Evolutionary conservation across 805 yeast species (phyloP), one percentile per base, ranked within the genome.

Genomic region (Starmerella geochares): DNA sequence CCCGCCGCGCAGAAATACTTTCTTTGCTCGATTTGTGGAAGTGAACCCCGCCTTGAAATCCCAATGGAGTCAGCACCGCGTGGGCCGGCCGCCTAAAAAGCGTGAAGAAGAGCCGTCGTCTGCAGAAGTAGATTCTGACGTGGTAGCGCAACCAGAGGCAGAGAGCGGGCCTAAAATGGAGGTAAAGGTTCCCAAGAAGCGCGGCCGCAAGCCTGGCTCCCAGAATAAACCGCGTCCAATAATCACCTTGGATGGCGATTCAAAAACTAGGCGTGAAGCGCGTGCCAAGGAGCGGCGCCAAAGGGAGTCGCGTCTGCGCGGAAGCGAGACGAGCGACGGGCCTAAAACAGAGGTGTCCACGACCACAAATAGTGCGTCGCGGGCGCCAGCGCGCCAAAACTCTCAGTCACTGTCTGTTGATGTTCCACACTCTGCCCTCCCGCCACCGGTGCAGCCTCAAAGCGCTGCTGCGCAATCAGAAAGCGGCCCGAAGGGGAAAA

Each of bases 21-120:
- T 38, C 23, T 24, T 38, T 20, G 42, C 42, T 13, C 42, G 42
- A 17, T 38, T 38, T 11, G 42, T 38, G 21, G 42, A 38, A 14
- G 42, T 38, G 4, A 38, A 38, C n/a, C 42, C 42, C 5, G 42
- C 42, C 4, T 6, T 38, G 9, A 38, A 38, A 23, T 36, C 39
- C 3, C 39, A 19, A 19, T 36, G 39, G 39, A 36, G 25, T 20
- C 39, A 21, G 13, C 39, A 36, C 11, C 39, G 25, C 8, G 17
- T 36, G 6, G 39, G 39, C 8, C 39, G 39, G 11, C 39, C 39
- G 39, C 39, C 39, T 4, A 36, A 36, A 36, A 20, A 36, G 6
- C 37, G 37, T n/a, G 35, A 31, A 11, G 16, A 14, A 33, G 16
- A n/a, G 20, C 21, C 21, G n/a, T n/a, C n/a, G n/a, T n/a, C n/a